Evolutionary conservation across 495 filamentous ascomycete genomes (phyloP), one percentile per base, ranked within the genome.

Genomic region (Parmelia sp.): DNA sequence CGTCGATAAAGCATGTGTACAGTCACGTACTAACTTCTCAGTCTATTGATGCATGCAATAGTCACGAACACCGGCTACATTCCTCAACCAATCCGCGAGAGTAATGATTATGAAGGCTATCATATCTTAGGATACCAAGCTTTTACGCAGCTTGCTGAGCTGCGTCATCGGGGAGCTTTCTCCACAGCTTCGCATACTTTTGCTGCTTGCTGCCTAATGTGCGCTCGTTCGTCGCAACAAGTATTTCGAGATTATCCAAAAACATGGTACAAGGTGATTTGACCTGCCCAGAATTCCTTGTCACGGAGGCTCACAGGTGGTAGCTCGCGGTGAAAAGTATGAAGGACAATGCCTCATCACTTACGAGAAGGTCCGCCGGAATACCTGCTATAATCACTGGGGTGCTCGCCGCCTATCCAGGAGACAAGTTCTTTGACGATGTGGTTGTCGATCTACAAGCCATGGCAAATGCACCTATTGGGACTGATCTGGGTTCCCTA

Each of bases 111-210:
- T 25, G 65, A 69, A n/a, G 76, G 82, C 60, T 80, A 77, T 63
- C 72, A 77, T 36, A 72, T 74, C 0, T 84, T 91, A 23, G 91
- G 91, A 25, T 74, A 81, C 25, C 74, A 92, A 0, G 85, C 87
- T 51, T 94, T 97, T 69, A 82, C 81, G 29, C 90, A 97, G 72
- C 79, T 98, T 4, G 84, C 90, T 0, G 87, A 85, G 49, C 81
- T 97, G 57, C 84, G 94, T 17, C 94, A 98, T 72, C 82, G 94
- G 64, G 94, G 94, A 58, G 94, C 94, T 23, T 97, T 97, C 71
- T 92, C 92, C 0, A 91, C 91, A 9, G 93, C 97, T 5, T 88
- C 94, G 9, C 87, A 89, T 60, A 95, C 91, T 0, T 97, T 96
- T 70, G 80, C 86, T 1, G 81, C 80, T 23, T 93, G 90, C 67